Evolutionary conservation across 306 rosid species (phyloP).

Genomic region (Vigna angularis): DNA sequence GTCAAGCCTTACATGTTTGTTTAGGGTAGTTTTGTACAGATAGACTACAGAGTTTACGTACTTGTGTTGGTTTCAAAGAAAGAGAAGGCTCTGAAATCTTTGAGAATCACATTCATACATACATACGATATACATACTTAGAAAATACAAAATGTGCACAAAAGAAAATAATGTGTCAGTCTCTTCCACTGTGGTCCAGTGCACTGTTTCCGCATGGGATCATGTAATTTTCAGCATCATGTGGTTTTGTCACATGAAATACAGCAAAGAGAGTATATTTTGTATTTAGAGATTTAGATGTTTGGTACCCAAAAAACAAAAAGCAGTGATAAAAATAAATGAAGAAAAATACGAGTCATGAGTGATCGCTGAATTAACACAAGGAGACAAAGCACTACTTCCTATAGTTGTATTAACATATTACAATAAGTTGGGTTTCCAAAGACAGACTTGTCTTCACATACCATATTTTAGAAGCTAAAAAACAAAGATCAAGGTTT

Average conservation of each 20-base stretch:
- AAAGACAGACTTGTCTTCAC: conserved; percentile 50
- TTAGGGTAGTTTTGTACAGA: conserved; percentile 2
- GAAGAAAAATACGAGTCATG: conserved; percentile 13
- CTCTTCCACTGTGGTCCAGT: conserved; percentile 47
- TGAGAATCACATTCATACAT: conserved; percentile 26
- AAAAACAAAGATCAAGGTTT: conserved; percentile 10
- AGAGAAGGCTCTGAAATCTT: background rate
- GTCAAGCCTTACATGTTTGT: background rate
- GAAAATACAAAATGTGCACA: conserved; percentile 2
- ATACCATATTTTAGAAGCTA: conserved; percentile 38
- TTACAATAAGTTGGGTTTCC: conserved; percentile 49
- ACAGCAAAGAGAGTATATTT: conserved; percentile 46
- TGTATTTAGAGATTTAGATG: conserved; percentile 24
- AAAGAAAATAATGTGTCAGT: conserved; percentile 22
- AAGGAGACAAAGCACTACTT: conserved; percentile 42
- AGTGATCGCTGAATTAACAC: conserved; percentile 37
- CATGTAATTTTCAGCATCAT: conserved; percentile 54
- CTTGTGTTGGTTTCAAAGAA: background rate
- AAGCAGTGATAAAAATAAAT: conserved; percentile 8
- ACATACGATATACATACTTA: background rate
- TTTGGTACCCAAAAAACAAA: conserved; percentile 23
- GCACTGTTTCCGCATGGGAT: conserved; percentile 60
- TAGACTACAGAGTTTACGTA: background rate
- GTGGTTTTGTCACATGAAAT: conserved; percentile 50
- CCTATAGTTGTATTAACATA: conserved; percentile 51